Evolutionary conservation across 2,329 filamentous ascomycete species (phyloP).

Genomic region (Trichoderma sp.): DNA sequence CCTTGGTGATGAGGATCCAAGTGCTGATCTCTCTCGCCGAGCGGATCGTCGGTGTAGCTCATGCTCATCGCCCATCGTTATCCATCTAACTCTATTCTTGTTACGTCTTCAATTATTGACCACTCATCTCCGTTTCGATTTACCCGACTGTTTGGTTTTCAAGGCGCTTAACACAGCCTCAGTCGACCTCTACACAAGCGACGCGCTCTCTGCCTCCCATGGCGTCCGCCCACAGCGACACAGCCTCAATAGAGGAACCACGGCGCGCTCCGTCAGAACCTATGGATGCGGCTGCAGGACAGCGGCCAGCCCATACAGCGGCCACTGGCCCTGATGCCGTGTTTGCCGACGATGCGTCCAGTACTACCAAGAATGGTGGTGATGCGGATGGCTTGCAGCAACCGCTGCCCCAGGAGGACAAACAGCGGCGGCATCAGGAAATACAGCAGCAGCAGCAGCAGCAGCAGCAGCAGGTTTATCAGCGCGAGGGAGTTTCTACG

Average conservation of each 20-base stretch:
- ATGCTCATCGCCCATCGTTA: not conserved
- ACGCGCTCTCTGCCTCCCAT: conserved; percentile 14
- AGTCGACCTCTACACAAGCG: not conserved
- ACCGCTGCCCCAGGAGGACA: conserved; percentile 1
- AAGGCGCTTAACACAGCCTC: conserved; percentile 20
- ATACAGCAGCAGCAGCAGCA: not conserved
- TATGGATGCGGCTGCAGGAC: not conserved
- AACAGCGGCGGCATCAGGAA: not conserved
- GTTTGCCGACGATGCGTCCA: not conserved
- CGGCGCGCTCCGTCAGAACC: conserved; percentile 9
- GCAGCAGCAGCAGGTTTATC: not conserved
- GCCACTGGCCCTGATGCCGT: not conserved
- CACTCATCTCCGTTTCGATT: conserved; percentile 9
- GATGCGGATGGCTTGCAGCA: not conserved
- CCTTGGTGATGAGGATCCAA: conserved; percentile 5
- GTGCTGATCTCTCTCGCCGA: not conserved
- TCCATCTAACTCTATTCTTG: not conserved
- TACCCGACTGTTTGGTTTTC: not conserved
- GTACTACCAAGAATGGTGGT: not conserved
- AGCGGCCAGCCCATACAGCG: not conserved
- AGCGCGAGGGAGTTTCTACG: not conserved
- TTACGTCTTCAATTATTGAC: not conserved
- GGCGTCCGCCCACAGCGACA: conserved; percentile 19
- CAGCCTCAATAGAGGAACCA: conserved; percentile 27
- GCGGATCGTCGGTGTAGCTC: conserved; percentile 10